Percentiles rank a stretch among this genome's conserved stretches.
These are phyloP conservation scores for Pleurotus tuoliensis DNA, from an alignment of 768 basidiomycete species.

Conservation along the genomic window DNA sequence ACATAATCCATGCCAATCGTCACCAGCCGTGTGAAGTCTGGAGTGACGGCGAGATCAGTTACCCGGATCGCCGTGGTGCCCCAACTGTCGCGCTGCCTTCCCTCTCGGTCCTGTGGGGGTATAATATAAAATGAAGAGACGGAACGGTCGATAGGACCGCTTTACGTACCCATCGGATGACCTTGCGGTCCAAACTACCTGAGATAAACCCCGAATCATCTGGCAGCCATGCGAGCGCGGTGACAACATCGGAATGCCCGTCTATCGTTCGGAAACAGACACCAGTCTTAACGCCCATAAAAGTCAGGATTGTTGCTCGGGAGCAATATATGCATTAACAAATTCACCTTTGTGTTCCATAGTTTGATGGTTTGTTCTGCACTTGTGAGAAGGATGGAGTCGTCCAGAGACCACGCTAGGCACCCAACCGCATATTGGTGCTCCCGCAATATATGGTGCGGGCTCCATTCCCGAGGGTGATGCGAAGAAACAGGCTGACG, in stretches of 20 bases:
- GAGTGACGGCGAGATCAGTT: conserved; percentile 82
- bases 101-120: conserved; percentile 62
- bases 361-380: conserved; percentile 80
- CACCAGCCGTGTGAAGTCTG: conserved; percentile 79
- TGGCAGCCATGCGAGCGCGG: conserved; percentile 83
- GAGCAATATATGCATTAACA: background rate
- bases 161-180: conserved; percentile 72
- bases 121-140: background rate
- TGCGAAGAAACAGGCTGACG: conserved; percentile 43
- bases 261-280: conserved; percentile 60
- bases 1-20: conserved; percentile 67
- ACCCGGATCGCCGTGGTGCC: conserved; percentile 70
- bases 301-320: conserved; percentile 10
- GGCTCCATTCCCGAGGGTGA: conserved; percentile 54
- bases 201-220: conserved; percentile 90
- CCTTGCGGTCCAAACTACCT: conserved; percentile 79
- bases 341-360: conserved; percentile 84
- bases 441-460: conserved; percentile 61
- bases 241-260: conserved; percentile 79
- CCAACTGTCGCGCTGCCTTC: conserved; percentile 68
- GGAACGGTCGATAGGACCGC: conserved; percentile 9
- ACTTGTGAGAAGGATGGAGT: conserved; percentile 76
- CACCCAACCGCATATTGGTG: conserved; percentile 77
- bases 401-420: conserved; percentile 92
- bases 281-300: conserved; percentile 56